Base-by-base conservation (phyloP, 2,329 filamentous ascomycete genomes). In the Myriosclerotinia curreyana region DNA sequence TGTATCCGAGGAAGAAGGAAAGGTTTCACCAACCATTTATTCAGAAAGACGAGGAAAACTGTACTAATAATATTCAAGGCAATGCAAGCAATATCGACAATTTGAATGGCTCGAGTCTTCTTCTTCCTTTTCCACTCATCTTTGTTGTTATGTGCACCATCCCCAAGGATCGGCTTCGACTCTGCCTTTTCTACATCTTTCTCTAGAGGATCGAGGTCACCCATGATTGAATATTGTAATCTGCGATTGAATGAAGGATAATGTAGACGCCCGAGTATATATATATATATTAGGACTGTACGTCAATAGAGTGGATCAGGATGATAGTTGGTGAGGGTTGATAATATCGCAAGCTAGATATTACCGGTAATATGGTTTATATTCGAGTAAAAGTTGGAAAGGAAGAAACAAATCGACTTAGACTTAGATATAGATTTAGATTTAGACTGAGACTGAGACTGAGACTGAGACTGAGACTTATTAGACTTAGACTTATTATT, bases 31-130 rank as follows among this genome's bases (percentile, higher is more conserved):
- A 75, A 79, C 77, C 75, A 75, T 71, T 79, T 79, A 66, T 78
- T 80, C 65, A 79, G 66, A 69, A 79, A 79, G 34, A 80, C 77
- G 53, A 80, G 69, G 40, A 74, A 74, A 31, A 80, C 72, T 0
- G 78, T 80, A 36, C 77, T 77, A 6, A 76, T 66, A 48, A 78
- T 79, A 69, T 80, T 79, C 66, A 79, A 69, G 3, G 70, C 72
- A 60, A 80, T 79, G 71, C 78, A 74, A 40, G 63, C 59, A 22
- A 61, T 67, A 61, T 74, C 70, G 25, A 73, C 59, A 1, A 69
- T 36, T 38, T 64, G 64, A 42, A 60, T 69, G n/a, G 64, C 65
- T 9, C 65, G 15, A 28, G 62, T 51, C 56, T 66, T 68, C 56
- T 66, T 68, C 46, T 58, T 53, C 14, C 58, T 51, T 17, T 50